Base-by-base conservation (phyloP, 192 early-diverging fungal species). In the Martensiomyces pterosporus region DNA sequence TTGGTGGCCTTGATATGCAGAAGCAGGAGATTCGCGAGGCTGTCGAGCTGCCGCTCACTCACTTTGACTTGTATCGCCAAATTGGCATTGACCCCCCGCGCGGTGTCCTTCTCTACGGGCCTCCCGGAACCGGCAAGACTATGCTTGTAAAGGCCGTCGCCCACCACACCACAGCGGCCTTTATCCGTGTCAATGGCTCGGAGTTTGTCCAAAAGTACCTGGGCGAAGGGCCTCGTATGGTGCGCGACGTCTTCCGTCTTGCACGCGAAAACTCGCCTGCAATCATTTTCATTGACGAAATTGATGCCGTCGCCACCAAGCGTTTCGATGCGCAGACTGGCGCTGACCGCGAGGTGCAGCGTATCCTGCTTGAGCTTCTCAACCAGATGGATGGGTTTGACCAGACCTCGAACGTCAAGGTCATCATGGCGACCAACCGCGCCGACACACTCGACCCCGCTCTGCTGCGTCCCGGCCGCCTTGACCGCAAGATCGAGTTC, bases 371-470 rank as follows among this genome's bases (percentile, higher is more conserved):
- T 6, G 94, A 99, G 73, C 80, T 99, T 43, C 75, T 99, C 54
- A 99, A 96, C 77, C 97, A 99, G 72, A 92, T 99, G 86, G 97
- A 99, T 67, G 97, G 97, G 23, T 99, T 99, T 60, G 97, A 99
- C 63, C 92, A 94, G 62, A 91, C 92, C 12, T 89, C 88, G 9
- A 94, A 97, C 67, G 92, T 99, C 56, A 99, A 99, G 79, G 96
- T 97, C 18, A 99, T 99, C 45, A 97, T 99, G 96, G 96, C 96
- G 1, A 99, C 94, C 16, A 99, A 99, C 74, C 86, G 93, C 52
- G 92, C 91, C 24, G 96, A 99, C 49, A 94, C 93, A 3, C 68
- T 99, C 21, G 96, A 99, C 71, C 96, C 96, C 25, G 94, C 94
- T 4, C 83, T 99, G 49, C 68, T 99, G 49, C 89, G 96, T 57